Evolutionary conservation across 371 early-diverging fungal genomes (phyloP).

Genomic region (Choanephora cucurbitarum): DNA sequence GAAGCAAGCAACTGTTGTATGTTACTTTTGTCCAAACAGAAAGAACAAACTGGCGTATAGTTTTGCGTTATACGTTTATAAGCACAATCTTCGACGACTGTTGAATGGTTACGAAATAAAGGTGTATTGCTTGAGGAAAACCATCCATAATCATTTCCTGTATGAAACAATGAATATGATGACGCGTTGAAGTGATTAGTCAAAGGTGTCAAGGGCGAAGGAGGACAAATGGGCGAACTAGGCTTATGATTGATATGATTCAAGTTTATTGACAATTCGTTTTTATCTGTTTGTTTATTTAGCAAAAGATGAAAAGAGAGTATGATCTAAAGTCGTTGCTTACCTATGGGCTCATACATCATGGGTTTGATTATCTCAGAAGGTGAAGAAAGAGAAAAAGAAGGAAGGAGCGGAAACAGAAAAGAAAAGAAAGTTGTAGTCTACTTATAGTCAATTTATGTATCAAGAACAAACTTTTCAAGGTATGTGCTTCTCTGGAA

Average conservation of each 20-base stretch:
- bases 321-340: no score
- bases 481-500: no score
- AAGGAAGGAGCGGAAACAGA: neutral
- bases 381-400: neutral
- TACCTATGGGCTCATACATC: no score
- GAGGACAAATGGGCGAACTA: neutral
- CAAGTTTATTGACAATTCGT: neutral
- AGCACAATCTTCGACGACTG: neutral
- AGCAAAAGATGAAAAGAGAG: no score
- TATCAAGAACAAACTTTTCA: no score
- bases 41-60: slow-evolving; percentile 3
- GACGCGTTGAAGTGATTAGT: neutral
- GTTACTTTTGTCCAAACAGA: slow-evolving; percentile 5
- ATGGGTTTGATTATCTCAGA: no score
- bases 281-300: neutral
- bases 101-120: neutral
- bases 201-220: neutral
- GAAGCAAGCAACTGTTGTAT: neutral
- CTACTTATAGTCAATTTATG: neutral
- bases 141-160: neutral
- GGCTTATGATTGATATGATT: neutral
- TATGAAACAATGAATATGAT: neutral
- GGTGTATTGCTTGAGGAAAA: neutral
- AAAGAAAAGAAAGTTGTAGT: neutral
- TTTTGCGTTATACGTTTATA: slow-evolving; percentile 2